A percentile compares a stretch with the other conserved stretches of the same genome.
Conservation (phyloP, 192 early-diverging fungal genomes). For the Cetraspora pellucida region DNA sequence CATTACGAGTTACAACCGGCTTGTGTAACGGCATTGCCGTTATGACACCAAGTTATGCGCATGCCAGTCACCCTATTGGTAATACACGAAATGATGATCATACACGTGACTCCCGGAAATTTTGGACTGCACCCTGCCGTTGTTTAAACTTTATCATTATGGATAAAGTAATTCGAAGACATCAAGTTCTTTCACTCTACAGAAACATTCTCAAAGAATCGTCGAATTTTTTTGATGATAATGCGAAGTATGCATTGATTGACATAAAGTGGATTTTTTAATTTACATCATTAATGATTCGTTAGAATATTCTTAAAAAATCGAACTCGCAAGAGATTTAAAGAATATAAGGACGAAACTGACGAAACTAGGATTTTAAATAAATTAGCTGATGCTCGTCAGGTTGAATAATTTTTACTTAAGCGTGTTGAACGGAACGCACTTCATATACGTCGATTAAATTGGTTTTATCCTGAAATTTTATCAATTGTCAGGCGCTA, state of each 20-base stretch:
- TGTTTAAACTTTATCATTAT: background rate
- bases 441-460: background rate
- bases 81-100: no score
- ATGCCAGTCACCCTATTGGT: no score
- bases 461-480: background rate
- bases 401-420: background rate
- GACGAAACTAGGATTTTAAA: conserved; percentile 14
- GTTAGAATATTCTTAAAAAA: conserved; percentile 21
- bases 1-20: no score
- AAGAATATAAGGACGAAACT: conserved; percentile 25
- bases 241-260: conserved; percentile 9
- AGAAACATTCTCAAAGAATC: conserved; percentile 23
- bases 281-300: background rate
- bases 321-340: conserved; percentile 15
- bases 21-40: no score
- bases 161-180: background rate
- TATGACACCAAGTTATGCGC: no score
- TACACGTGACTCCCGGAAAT: no score
- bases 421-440: no score
- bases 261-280: background rate
- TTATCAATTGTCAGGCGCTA: background rate
- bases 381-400: conserved; percentile 4
- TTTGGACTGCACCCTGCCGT: no score
- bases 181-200: conserved; percentile 9
- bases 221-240: conserved; percentile 26